phyloP scores from a whole-genome alignment of 73 alveolate species.

The Paramecium pentaurelia region DNA sequence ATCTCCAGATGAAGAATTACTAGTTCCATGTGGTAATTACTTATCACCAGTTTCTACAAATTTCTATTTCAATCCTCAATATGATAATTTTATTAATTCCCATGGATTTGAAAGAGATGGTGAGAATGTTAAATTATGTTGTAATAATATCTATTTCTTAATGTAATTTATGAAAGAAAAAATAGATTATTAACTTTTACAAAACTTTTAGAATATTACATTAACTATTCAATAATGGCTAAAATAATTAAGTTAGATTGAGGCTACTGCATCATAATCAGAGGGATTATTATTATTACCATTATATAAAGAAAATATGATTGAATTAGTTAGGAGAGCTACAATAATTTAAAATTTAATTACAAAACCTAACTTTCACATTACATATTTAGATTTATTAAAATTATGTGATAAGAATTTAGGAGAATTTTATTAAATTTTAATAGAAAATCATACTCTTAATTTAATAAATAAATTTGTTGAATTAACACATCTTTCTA shows the following conservation, averaged over 20 bases:
- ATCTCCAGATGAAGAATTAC: neutral
- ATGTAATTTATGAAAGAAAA: neutral
- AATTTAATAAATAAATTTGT: neutral
- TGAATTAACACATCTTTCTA: neutral
- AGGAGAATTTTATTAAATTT: neutral
- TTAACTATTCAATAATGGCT: neutral
- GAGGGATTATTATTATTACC: neutral
- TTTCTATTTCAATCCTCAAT: neutral
- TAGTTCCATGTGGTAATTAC: neutral
- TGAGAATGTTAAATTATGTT: neutral
- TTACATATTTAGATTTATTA: conserved; percentile 14
- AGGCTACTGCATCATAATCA: neutral
- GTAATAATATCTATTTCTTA: neutral
- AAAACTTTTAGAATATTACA: neutral
- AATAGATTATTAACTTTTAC: neutral
- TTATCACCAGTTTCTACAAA: neutral
- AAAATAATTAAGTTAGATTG: neutral
- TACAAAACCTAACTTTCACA: neutral
- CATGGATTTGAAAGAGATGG: conserved; percentile 20
- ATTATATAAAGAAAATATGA: neutral
- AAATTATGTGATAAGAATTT: neutral
- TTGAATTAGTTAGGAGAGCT: neutral
- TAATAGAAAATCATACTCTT: neutral
- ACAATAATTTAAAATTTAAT: neutral
- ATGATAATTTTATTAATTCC: neutral